Evolutionary conservation across 2,329 filamentous ascomycete species (phyloP).

Genomic region (Monilinia fructicola): DNA sequence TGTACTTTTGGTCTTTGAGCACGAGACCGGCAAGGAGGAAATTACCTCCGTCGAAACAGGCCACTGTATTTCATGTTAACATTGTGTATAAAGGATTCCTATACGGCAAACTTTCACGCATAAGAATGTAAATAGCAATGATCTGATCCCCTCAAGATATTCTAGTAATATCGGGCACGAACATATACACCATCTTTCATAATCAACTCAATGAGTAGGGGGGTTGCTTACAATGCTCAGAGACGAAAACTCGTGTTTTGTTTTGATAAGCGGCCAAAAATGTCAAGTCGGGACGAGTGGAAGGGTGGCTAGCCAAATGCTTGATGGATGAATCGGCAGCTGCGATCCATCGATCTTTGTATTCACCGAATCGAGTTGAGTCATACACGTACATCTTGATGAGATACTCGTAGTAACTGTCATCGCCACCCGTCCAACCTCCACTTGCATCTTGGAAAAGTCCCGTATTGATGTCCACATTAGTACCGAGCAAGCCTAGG

Average conservation of each 20-base stretch:
- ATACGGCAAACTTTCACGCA: neutral
- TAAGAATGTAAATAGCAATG: neutral
- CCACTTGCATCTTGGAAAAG: slow-evolving; percentile 65
- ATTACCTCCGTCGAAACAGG: slow-evolving; percentile 82
- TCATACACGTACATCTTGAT: slow-evolving; percentile 91
- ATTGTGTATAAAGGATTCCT: neutral
- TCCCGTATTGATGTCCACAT: slow-evolving; percentile 64
- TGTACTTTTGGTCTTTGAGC: slow-evolving; percentile 63
- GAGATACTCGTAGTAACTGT: slow-evolving; percentile 86
- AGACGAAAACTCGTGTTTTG: slow-evolving; percentile 46
- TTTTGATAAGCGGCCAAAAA: slow-evolving; percentile 63
- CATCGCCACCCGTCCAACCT: slow-evolving; percentile 74
- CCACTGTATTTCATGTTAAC: slow-evolving; percentile 48
- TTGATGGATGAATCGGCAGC: slow-evolving; percentile 75
- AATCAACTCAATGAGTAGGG: too few species aligned
- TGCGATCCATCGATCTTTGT: slow-evolving; percentile 72
- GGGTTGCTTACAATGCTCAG: slow-evolving; percentile 44
- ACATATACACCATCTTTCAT: neutral
- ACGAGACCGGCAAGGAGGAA: slow-evolving; percentile 79
- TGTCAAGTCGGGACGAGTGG: slow-evolving; percentile 65
- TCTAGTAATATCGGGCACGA: neutral
- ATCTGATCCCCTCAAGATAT: neutral
- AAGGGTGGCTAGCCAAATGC: slow-evolving; percentile 68
- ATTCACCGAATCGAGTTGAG: slow-evolving; percentile 57
- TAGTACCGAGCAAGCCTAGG: slow-evolving; percentile 64